Evolutionary conservation across 2,329 filamentous ascomycete genomes (phyloP).

Genomic region (Penicillium brasilianum): DNA sequence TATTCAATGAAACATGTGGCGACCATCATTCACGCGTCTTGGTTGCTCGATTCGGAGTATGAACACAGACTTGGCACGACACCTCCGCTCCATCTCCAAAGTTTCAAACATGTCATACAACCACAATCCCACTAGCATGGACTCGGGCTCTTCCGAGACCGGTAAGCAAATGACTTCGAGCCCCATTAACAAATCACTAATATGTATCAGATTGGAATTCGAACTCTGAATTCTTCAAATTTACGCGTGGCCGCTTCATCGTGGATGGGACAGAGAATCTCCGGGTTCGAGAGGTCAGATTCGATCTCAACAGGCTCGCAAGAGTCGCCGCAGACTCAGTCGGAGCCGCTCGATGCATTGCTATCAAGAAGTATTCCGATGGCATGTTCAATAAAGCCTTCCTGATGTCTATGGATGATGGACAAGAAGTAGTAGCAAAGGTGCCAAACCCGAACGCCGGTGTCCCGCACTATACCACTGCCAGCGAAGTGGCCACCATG

Average conservation of each 20-base stretch:
- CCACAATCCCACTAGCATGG: too few relatives aligned
- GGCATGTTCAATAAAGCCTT: background rate
- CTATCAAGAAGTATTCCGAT: background rate
- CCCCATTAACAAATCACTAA: background rate
- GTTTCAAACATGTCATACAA: too few relatives aligned
- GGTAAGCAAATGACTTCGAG: too few relatives aligned
- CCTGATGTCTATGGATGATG: background rate
- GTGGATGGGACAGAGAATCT: background rate
- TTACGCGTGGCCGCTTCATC: background rate
- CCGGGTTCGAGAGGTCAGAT: background rate
- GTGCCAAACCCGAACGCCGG: background rate
- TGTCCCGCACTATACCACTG: background rate
- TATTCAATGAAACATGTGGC: too few relatives aligned
- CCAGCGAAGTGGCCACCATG: background rate
- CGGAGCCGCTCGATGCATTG: background rate
- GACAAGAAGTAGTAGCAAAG: background rate
- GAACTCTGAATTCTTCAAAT: background rate
- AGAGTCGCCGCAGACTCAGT: background rate
- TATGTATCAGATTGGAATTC: slow-evolving; percentile 4
- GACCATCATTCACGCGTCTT: too few relatives aligned
- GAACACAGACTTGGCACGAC: too few relatives aligned
- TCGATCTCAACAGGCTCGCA: background rate
- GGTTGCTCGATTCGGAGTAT: too few relatives aligned
- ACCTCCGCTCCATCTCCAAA: too few relatives aligned
- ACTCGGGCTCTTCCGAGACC: too few relatives aligned